Base-by-base conservation (phyloP, 1,284 basidiomycete species). In the Cutaneotrichosporon sp. region DNA sequence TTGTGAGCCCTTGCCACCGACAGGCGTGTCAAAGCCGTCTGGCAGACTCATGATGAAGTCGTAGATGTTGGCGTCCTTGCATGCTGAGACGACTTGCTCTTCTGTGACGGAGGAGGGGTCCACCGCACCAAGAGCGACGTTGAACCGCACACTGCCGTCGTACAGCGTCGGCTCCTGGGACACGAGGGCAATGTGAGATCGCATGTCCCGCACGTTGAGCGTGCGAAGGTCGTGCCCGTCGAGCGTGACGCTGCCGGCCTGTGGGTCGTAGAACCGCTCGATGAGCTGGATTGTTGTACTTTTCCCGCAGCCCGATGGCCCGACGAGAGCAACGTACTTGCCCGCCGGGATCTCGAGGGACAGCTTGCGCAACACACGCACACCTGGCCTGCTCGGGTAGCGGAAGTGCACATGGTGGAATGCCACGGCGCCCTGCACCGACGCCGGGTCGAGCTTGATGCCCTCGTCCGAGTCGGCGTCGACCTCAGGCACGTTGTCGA, bases 101-200 rank as follows among this genome's bases (percentile, higher is more conserved):
- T 97, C 88, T 0, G 92, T 92, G 18, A 98, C 90, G 73, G 95
- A 86, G 0, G 85, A 85, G 1, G 92, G 90, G 76, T 92, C 92
- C 71, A 85, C 87, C 21, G 92, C 90, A 38, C 94, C 94, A 16
- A 97, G 85, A 6, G 92, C 79, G 72, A 96, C 86, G 79, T 97
- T 97, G 84, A 95, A 96, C 30, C 87, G 86, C 69, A 97, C 83
- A 1, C 89, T 89, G 36, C 90, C 93, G 36, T 93, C 88, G 76
- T 96, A 97, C 7, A 97, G 82, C 0, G 89, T 91, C 14, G 95
- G 92, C 73, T 97, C 93, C 78, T 98, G 96, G 36, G 92, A 95
- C 47, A 99, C 96, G 59, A 96, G 82, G 2, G 91, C 88, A 53
- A 95, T 86, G 63, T 92, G 85, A 75, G 90, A 89, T 65, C 92